Evolutionary conservation across 495 filamentous ascomycete genomes (phyloP).

Genomic region (Penicillium daleae): DNA sequence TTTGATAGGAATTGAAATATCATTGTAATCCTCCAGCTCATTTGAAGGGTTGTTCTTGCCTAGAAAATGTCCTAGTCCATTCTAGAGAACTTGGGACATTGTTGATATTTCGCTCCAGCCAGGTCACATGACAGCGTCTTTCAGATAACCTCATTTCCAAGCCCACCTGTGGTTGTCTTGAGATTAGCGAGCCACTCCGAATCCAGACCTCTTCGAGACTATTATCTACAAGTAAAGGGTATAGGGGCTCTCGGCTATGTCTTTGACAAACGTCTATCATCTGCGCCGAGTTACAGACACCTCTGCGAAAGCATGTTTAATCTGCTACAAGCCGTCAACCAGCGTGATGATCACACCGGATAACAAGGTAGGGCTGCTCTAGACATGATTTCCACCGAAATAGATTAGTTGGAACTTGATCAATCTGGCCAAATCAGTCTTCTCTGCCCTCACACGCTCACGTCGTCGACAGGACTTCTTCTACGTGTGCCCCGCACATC

Average conservation of each 20-base stretch:
- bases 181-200: neutral
- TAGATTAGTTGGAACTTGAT: neutral
- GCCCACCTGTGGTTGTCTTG: neutral
- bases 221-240: too few species aligned
- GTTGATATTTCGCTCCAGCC: neutral
- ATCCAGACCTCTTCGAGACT: neutral
- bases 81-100: neutral
- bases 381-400: too few species aligned
- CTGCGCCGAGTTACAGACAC: conserved; percentile 88
- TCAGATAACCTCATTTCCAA: conserved; percentile 18
- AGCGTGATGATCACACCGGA: conserved; percentile 89
- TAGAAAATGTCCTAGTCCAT: neutral
- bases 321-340: conserved; percentile 88
- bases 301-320: conserved; percentile 77
- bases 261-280: conserved; percentile 81
- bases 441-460: conserved; percentile 8
- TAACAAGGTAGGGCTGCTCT: conserved; percentile 67
- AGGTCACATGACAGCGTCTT: conserved; percentile 22
- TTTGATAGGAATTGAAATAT: neutral
- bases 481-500: conserved; percentile 82
- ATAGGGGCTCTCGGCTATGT: conserved; percentile 34
- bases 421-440: neutral
- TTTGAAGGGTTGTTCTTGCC: neutral
- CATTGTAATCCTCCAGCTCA: neutral
- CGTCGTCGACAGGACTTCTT: conserved; percentile 80